phyloP scores from a whole-genome alignment of 2,329 filamentous ascomycete species.

The Stachybotrys elegans region DNA sequence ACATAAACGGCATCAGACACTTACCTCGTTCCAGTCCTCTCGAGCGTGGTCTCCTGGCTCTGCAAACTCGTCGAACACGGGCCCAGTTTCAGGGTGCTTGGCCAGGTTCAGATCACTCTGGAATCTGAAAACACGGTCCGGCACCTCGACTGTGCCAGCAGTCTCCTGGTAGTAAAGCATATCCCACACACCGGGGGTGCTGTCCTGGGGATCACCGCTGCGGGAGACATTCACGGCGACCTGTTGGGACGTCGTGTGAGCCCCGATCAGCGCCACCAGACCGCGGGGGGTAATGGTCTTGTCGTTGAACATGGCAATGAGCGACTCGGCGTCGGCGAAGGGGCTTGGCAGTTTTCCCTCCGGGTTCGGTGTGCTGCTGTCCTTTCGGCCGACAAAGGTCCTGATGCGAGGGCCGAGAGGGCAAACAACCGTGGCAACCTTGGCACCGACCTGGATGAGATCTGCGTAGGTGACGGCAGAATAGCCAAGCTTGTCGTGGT shows the following conservation, averaged over 20 bases:
- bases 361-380: conserved; percentile 33
- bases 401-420: conserved; percentile 41
- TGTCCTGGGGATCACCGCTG: conserved; percentile 43
- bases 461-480: conserved; percentile 46
- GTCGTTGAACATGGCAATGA: conserved; percentile 43
- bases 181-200: conserved; percentile 49
- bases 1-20: conserved; percentile 5
- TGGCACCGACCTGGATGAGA: conserved; percentile 48
- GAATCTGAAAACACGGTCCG: conserved; percentile 35
- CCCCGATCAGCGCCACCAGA: conserved; percentile 49
- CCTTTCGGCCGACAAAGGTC: conserved; percentile 46
- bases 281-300: conserved; percentile 49
- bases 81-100: conserved; percentile 26
- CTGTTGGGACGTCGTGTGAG: conserved; percentile 48
- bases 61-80: conserved; percentile 33
- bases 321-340: conserved; percentile 37
- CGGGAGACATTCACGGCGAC: conserved; percentile 34
- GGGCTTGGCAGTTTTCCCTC: conserved; percentile 37
- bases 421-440: conserved; percentile 42
- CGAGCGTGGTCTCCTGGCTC: conserved; percentile 22
- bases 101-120: conserved; percentile 35
- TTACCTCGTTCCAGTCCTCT: conserved; percentile 34
- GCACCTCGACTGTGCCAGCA: conserved; percentile 19
- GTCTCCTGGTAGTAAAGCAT: conserved; percentile 43
- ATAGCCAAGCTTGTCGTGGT: conserved; percentile 23